These are phyloP conservation scores for Cladochytrium replicatum DNA, from an alignment of 192 early-diverging fungal genomes.

Conservation along the genomic window DNA sequence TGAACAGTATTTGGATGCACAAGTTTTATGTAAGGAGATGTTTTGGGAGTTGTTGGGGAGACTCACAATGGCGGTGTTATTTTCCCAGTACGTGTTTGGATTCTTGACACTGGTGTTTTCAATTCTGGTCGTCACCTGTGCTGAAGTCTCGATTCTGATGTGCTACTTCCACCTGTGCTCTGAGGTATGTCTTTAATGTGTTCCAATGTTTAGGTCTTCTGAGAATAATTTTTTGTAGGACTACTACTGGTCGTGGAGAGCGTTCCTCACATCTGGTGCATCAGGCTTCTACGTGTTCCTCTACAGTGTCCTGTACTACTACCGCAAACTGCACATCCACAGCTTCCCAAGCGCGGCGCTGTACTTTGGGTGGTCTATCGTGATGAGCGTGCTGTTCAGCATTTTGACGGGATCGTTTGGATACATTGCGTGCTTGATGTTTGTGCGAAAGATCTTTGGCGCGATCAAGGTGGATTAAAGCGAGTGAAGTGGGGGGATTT, in stretches of 20 bases:
- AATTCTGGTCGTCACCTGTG: slow-evolving; percentile 43
- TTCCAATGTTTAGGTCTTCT: slow-evolving; percentile 1
- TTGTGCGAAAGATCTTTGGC: slow-evolving; percentile 62
- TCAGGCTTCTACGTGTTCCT: slow-evolving; percentile 68
- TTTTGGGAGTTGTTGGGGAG: too few species aligned
- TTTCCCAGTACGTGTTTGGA: slow-evolving; percentile 50
- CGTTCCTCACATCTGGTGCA: slow-evolving; percentile 63
- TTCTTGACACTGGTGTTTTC: slow-evolving; percentile 44
- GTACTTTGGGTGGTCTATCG: slow-evolving; percentile 57
- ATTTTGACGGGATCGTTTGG: slow-evolving; percentile 62
- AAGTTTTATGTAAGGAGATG: too few species aligned
- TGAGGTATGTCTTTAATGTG: slow-evolving; percentile 20
- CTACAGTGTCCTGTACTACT: slow-evolving; percentile 50
- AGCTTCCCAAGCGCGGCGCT: slow-evolving; percentile 58
- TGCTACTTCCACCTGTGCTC: slow-evolving; percentile 49
- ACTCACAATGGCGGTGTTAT: neutral
- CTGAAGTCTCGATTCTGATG: slow-evolving; percentile 40
- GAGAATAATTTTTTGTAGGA: slow-evolving; percentile 23
- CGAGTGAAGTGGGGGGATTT: slow-evolving; percentile 2
- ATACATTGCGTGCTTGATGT: slow-evolving; percentile 49
- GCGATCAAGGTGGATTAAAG: slow-evolving; percentile 63
- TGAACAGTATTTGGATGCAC: slow-evolving; percentile 43
- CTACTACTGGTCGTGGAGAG: slow-evolving; percentile 84
- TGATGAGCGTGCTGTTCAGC: slow-evolving; percentile 58
- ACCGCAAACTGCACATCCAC: slow-evolving; percentile 31